phyloP scores from a whole-genome alignment of 1,284 basidiomycete species.

The Irpex sp. region DNA sequence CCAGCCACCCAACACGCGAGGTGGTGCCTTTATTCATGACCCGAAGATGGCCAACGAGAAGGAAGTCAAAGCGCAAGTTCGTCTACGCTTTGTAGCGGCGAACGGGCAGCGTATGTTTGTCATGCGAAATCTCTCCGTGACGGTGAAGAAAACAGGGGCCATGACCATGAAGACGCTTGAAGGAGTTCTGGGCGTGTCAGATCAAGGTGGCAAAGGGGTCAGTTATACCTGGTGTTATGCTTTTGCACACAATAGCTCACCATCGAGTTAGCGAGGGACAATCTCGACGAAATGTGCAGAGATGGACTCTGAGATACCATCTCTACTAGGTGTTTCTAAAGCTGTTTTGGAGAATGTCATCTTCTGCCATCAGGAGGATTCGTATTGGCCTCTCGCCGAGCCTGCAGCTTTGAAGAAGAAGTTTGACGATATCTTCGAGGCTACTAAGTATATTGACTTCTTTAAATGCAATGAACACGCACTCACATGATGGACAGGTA shows the following conservation, averaged over 20 bases:
- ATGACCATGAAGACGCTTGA: constrained; percentile 98
- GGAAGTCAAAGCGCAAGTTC: constrained; percentile 98
- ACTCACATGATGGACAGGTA: constrained; percentile 53
- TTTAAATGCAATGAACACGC: constrained; percentile 3
- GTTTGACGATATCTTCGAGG: constrained; percentile 99
- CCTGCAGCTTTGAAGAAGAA: constrained; percentile 94
- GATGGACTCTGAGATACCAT: constrained; percentile 93
- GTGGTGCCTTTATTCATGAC: constrained; percentile 97
- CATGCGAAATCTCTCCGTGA: constrained; percentile 90
- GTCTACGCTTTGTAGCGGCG: constrained; percentile 89
- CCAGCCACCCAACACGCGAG: constrained; percentile 95
- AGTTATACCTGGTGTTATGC: constrained; percentile 16
- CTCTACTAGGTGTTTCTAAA: constrained; percentile 92
- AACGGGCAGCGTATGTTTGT: constrained; percentile 90
- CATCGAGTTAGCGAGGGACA: constrained; percentile 60
- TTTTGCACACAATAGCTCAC: not conserved
- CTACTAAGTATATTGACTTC: constrained; percentile 67
- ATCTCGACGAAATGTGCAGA: constrained; percentile 97
- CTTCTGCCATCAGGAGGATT: constrained; percentile 99
- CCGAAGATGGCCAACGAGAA: constrained; percentile 99
- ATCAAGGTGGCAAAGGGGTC: constrained; percentile 77
- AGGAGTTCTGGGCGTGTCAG: constrained; percentile 79
- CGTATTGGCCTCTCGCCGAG: constrained; percentile 96
- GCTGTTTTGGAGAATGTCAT: constrained; percentile 98
- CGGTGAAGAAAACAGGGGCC: constrained; percentile 83